phyloP scores from a whole-genome alignment of 192 early-diverging fungal species.

The Coemansia sp. region DNA sequence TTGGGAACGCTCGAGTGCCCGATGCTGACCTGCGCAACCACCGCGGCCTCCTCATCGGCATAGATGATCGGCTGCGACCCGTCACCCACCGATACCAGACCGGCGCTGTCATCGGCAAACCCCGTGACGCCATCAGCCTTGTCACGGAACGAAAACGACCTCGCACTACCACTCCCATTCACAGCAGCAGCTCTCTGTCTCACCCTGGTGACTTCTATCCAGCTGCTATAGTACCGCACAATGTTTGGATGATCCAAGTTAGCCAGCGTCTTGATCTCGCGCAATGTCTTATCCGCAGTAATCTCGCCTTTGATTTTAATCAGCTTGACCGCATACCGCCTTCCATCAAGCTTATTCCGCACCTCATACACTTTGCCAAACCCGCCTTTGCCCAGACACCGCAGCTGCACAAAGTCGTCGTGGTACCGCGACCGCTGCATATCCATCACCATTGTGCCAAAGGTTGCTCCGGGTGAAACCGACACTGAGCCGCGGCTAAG shows the following conservation, averaged over 20 bases:
- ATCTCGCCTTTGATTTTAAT: constrained; percentile 64
- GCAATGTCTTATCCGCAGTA: constrained; percentile 71
- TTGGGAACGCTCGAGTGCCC: constrained; percentile 20
- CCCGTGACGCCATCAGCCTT: constrained; percentile 13
- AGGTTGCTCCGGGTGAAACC: constrained; percentile 1
- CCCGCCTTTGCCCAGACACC: constrained; percentile 83
- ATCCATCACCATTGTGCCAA: constrained; percentile 41
- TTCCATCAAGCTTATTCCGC: constrained; percentile 85
- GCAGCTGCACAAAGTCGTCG: constrained; percentile 81
- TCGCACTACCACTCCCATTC: constrained; percentile 3
- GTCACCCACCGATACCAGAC: constrained; percentile 14
- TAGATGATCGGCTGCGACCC: constrained; percentile 3
- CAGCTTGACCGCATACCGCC: constrained; percentile 91
- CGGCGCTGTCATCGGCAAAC: constrained; percentile 33
- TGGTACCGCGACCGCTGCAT: constrained; percentile 63
- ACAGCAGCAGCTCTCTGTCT: constrained; percentile 7
- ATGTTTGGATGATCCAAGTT: constrained; percentile 85
- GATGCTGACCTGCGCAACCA: constrained; percentile 25
- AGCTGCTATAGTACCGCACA: constrained; percentile 89
- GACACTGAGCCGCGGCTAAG: background rate
- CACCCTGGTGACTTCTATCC: constrained; percentile 74
- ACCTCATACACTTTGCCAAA: constrained; percentile 86
- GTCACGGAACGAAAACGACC: constrained; percentile 3
- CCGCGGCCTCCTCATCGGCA: constrained; percentile 11
- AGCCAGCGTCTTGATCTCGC: constrained; percentile 90